Evolutionary conservation across 805 yeast species (phyloP), one percentile per base, ranked within the genome.

Genomic region (Candida orba): DNA sequence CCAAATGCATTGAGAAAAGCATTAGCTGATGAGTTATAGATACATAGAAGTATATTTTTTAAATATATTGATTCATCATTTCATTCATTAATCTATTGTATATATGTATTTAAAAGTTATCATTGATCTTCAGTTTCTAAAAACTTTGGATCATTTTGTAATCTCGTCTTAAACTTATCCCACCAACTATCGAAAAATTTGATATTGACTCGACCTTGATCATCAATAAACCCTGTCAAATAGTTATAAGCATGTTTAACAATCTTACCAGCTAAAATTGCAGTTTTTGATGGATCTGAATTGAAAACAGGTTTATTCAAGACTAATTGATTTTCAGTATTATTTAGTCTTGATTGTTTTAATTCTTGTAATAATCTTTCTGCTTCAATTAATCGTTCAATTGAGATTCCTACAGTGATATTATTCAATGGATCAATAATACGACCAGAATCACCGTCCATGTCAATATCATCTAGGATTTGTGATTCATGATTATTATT

Each of bases 121-220:
- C 18, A 30, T 6, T 30, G 12, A n/a, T 31, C 34, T 17, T 45
- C 51, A 27, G 47, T 36, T n/a, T 87, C 86, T 40, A 91, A 63
- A 59, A 88, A 90, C 42, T 76, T 78, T 2, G 96, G 97, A 58
- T 91, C 95, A 48, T 83, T 84, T 10, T 77, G 72, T 46, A 93
- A 55, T 57, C 84, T 81, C 7, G 75, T 64, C 60, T 77, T 85
- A 65, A 93, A 91, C 63, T 88, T 90, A 51, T 75, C 81, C 99
- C 99, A 87, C 99, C 99, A 91, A 34, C 76, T 82, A 59, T 91
- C 95, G 56, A 91, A 91, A 36, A 79, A 84, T 56, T 82, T 85
- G 58, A 91, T 85, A 4, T 90, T 84, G 3, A 91, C 96, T 52
- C 79, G 86, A 3, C 95, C 95, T 20, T 75, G 69, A 6, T 67